These are phyloP conservation scores for Euphorbia pulcherrima DNA, from an alignment of 345 rosid genomes.

Conservation along the genomic window DNA sequence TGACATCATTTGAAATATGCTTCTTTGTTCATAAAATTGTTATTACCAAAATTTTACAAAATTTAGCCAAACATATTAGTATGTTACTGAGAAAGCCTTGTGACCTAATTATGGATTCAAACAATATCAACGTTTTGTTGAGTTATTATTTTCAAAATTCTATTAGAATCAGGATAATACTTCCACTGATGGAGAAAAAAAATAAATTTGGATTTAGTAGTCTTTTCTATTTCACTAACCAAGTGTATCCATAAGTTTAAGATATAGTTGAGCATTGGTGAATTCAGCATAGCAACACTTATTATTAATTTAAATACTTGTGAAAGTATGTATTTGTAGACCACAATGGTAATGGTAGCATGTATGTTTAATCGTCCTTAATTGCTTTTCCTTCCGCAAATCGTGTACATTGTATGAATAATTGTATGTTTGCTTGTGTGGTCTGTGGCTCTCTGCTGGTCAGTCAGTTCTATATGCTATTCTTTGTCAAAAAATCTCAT, in stretches of 20 bases:
- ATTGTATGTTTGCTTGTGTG: constrained; percentile 4
- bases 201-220: background rate
- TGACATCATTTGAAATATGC: background rate
- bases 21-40: background rate
- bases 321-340: background rate
- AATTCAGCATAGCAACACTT: background rate
- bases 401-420: background rate
- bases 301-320: constrained; percentile 2
- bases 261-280: background rate
- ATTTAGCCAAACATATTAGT: background rate
- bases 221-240: background rate
- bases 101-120: background rate
- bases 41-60: background rate
- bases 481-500: background rate
- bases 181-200: background rate
- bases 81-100: background rate
- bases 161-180: background rate
- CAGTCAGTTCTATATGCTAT: background rate
- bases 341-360: background rate
- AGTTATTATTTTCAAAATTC: background rate
- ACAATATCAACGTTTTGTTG: background rate
- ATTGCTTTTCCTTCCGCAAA: background rate
- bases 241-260: background rate
- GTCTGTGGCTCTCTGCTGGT: background rate
- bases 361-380: background rate